phyloP scores from a whole-genome alignment of 2,329 filamentous ascomycete species.

The Colletotrichum cereale region DNA sequence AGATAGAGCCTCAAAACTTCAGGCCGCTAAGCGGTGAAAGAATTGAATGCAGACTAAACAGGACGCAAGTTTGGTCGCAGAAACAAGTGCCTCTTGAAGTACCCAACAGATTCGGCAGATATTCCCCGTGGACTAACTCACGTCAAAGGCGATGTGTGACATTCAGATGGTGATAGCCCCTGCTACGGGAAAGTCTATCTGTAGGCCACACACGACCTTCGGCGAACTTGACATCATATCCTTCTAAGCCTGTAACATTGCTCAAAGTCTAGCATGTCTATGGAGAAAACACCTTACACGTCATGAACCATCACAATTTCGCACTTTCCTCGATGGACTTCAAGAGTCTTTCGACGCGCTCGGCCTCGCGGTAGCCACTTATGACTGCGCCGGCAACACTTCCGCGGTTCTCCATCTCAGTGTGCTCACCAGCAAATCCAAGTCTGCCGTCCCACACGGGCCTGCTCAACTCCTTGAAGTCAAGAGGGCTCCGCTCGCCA shows the following conservation, averaged over 20 bases:
- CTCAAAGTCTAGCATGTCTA: slow-evolving; percentile 27
- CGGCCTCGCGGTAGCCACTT: slow-evolving; percentile 37
- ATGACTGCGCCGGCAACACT: slow-evolving; percentile 36
- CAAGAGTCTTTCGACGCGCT: slow-evolving; percentile 35
- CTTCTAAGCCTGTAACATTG: slow-evolving; percentile 13
- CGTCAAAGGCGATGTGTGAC: neutral
- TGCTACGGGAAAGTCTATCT: neutral
- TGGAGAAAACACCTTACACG: slow-evolving; percentile 18
- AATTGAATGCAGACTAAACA: neutral
- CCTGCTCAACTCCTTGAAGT: slow-evolving; percentile 36
- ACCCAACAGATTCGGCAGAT: neutral
- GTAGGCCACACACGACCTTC: too few relatives aligned
- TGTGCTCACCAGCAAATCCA: slow-evolving; percentile 38
- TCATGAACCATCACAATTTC: slow-evolving; percentile 18
- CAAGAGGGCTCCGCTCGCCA: slow-evolving; percentile 37
- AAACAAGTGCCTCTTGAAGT: neutral
- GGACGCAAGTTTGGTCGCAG: neutral
- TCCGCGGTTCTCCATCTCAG: slow-evolving; percentile 38
- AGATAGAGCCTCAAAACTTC: slow-evolving; percentile 79
- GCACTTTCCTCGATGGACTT: slow-evolving; percentile 30
- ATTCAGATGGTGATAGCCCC: neutral
- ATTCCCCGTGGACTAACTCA: neutral
- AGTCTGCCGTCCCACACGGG: slow-evolving; percentile 33
- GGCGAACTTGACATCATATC: neutral
- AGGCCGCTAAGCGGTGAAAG: slow-evolving; percentile 17